These are phyloP conservation scores for Calonectria pseudoreteaudii DNA, from an alignment of 2,329 filamentous ascomycete genomes.

Conservation along the genomic window DNA sequence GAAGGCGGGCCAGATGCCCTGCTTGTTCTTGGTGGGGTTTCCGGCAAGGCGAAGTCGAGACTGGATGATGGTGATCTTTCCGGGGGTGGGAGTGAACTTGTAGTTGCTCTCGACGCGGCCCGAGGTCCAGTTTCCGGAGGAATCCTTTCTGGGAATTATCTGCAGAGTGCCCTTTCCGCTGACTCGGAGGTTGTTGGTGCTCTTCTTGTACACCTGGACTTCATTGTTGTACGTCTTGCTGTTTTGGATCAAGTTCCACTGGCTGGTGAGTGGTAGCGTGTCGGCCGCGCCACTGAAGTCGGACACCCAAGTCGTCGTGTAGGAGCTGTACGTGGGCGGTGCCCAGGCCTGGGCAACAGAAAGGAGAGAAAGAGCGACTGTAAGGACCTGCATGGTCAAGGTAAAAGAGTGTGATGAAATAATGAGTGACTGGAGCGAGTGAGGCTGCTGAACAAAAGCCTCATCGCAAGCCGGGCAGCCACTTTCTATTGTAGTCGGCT, in stretches of 20 bases:
- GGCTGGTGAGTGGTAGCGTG: conserved; percentile 45
- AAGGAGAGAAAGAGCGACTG: conserved; percentile 45
- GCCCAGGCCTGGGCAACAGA: conserved; percentile 50
- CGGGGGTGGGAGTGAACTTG: conserved; percentile 58
- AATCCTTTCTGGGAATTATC: conserved; percentile 58
- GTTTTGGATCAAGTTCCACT: conserved; percentile 56
- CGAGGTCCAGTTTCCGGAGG: conserved; percentile 62
- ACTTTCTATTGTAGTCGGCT: background rate
- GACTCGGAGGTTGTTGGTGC: conserved; percentile 61
- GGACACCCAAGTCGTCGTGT: conserved; percentile 56
- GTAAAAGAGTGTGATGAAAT: background rate
- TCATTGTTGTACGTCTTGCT: conserved; percentile 64
- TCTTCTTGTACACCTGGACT: conserved; percentile 60
- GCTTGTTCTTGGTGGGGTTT: conserved; percentile 55
- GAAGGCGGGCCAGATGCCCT: conserved; percentile 70
- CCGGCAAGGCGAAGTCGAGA: conserved; percentile 60
- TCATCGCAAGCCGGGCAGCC: background rate
- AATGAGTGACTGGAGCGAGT: background rate
- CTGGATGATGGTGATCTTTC: conserved; percentile 60
- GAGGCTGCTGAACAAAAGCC: background rate
- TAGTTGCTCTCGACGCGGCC: conserved; percentile 64
- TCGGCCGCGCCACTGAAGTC: conserved; percentile 54
- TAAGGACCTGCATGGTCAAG: conserved; percentile 40
- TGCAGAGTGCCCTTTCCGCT: conserved; percentile 64
- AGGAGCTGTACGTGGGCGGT: conserved; percentile 54